Evolutionary conservation across 2,329 filamentous ascomycete genomes (phyloP), one percentile per base, ranked within the genome.

Genomic region (Corniculantispora saksenae): DNA sequence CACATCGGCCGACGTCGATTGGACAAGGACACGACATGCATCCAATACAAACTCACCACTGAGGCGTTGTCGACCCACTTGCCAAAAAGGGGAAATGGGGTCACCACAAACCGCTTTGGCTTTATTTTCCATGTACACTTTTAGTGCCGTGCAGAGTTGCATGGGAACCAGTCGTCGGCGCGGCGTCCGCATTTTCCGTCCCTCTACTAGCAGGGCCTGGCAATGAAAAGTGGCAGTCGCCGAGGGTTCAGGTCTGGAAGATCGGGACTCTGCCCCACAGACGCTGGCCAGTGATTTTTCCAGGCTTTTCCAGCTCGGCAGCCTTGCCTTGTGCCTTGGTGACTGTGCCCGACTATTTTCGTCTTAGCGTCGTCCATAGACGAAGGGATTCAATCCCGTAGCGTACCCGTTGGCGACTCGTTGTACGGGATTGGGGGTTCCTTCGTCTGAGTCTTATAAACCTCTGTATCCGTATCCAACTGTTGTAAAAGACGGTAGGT

Each of bases 321-420:
- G n/a, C n/a, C n/a, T n/a, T n/a, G n/a, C n/a, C 35, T 38, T 38
- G 8, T 38, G 35, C 35, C 13, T 38, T 38, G 8, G 35, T 13
- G 8, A 13, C 35, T 38, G 13, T 7, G 35, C 7, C 35, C 7
- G 35, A 38, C n/a, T n/a, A n/a, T n/a, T n/a, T 45, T 45, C 2
- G 43, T 32, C 35, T 27, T 58, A 35, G 56, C 40, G 56, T 32
- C 9, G 15, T 47, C 25, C 17, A 58, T 58, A 58, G 56, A 58
- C 56, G 56, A 58, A 58, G 56, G 56, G 25, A 47, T 58, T 58
- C 56, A 21, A 48, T 32, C 12, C 40, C 9, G 13, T 27, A 43
- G 12, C 9, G 23, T 38, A n/a, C 17, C 23, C 5, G 21, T 27
- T 57, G 35, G n/a, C 27, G 25, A 43, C 4, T 15, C 56, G 56